Conservation (phyloP, 305 asterid species). For the Plantago lanceolata region DNA sequence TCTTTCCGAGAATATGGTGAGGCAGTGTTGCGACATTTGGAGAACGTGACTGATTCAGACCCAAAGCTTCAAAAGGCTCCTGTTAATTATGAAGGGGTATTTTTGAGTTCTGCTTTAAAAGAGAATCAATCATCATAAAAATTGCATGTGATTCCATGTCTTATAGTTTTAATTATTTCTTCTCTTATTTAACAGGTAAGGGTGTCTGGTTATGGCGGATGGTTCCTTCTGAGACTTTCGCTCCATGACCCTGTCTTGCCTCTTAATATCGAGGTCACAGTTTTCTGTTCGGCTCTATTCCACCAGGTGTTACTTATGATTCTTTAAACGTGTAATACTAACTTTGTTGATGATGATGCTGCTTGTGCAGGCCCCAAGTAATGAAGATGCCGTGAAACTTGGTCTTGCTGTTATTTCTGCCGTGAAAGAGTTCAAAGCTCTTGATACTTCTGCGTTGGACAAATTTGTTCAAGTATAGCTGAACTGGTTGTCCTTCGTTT, state of each 20-base stretch:
- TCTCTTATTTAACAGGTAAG: conserved; percentile 51
- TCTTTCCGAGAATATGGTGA: conserved; percentile 91
- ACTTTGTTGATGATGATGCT: background rate
- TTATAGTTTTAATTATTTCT: conserved; percentile 9
- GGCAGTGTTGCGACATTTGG: conserved; percentile 70
- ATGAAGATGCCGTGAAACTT: conserved; percentile 69
- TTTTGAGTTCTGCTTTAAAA: conserved; percentile 21
- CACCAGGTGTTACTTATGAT: background rate
- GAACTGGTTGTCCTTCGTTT: conserved; percentile 3
- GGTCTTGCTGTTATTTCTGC: conserved; percentile 66
- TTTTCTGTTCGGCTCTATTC: background rate
- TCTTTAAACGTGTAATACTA: conserved; percentile 10
- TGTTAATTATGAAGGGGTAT: conserved; percentile 94
- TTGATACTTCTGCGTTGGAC: conserved; percentile 68
- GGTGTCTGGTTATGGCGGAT: conserved; percentile 92
- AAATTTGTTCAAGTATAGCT: conserved; percentile 51
- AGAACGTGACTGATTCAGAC: conserved; percentile 42
- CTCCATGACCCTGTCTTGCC: conserved; percentile 97
- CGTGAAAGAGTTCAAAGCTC: conserved; percentile 56
- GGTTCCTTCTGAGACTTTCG: conserved; percentile 95
- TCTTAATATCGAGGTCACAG: conserved; percentile 81
- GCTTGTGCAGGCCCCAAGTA: conserved; percentile 58
- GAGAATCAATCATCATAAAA: conserved; percentile 6
- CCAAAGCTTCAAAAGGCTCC: conserved; percentile 78
- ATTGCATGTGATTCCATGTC: background rate